Evolutionary conservation across 371 early-diverging fungal genomes (phyloP).

Genomic region (Syncephalastrum sp.): DNA sequence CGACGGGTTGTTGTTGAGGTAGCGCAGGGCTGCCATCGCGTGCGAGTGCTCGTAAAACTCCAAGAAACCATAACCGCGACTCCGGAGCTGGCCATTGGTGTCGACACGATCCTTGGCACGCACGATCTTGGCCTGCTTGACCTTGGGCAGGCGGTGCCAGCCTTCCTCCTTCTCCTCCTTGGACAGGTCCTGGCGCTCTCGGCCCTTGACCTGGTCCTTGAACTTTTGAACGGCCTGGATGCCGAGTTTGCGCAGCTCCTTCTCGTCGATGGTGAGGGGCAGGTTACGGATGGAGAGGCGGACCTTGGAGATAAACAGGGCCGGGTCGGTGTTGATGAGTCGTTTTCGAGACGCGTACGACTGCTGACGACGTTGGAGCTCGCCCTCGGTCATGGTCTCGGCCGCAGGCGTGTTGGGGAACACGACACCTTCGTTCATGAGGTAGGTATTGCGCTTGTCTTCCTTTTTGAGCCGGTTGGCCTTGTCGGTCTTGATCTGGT

Average conservation of each 20-base stretch:
- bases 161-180: slow-evolving; percentile 72
- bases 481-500: slow-evolving; percentile 63
- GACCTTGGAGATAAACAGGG: slow-evolving; percentile 84
- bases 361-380: slow-evolving; percentile 75
- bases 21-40: slow-evolving; percentile 88
- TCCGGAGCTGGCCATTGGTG: slow-evolving; percentile 61
- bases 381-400: slow-evolving; percentile 62
- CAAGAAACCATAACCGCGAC: slow-evolving; percentile 92
- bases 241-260: slow-evolving; percentile 63
- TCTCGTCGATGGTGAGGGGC: slow-evolving; percentile 72
- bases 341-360: slow-evolving; percentile 80
- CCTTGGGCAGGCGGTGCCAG: slow-evolving; percentile 66
- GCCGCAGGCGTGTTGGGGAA: slow-evolving; percentile 87
- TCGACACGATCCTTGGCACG: slow-evolving; percentile 79
- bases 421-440: slow-evolving; percentile 78
- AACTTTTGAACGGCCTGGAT: slow-evolving; percentile 70
- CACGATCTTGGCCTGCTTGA: slow-evolving; percentile 85
- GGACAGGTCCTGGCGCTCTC: slow-evolving; percentile 66
- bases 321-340: slow-evolving; percentile 78
- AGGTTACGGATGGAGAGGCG: slow-evolving; percentile 87
- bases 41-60: slow-evolving; percentile 87
- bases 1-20: slow-evolving; percentile 85
- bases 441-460: slow-evolving; percentile 82
- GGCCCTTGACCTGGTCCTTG: slow-evolving; percentile 76
- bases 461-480: slow-evolving; percentile 61